Conservation (phyloP, 2,329 filamentous ascomycete species). For the Aspergillus costaricaensis region DNA sequence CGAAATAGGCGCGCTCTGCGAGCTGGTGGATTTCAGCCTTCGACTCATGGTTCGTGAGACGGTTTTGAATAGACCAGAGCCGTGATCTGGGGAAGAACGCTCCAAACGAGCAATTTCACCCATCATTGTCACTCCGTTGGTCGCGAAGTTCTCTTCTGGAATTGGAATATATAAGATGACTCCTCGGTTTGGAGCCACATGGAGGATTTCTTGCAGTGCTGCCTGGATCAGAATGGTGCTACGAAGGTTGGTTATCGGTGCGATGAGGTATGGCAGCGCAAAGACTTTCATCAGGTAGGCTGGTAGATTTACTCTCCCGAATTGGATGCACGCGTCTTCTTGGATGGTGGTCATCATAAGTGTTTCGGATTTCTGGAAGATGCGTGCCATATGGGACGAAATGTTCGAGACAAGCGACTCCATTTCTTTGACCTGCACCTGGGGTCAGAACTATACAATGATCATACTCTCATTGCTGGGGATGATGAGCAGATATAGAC, state of each 20-base stretch:
- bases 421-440: constrained; percentile 64
- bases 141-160: constrained; percentile 70
- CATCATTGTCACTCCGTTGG: constrained; percentile 68
- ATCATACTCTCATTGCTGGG: too few species aligned
- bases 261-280: constrained; percentile 68
- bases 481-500: not conserved
- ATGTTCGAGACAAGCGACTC: constrained; percentile 75
- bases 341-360: constrained; percentile 75
- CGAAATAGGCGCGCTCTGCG: constrained; percentile 28
- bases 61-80: constrained; percentile 43
- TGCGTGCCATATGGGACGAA: constrained; percentile 69
- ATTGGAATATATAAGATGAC: constrained; percentile 72
- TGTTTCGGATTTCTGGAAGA: constrained; percentile 73
- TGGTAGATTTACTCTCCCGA: constrained; percentile 73
- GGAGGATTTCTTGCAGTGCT: constrained; percentile 71
- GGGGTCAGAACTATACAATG: constrained; percentile 19
- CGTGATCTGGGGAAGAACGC: constrained; percentile 46
- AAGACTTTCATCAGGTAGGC: constrained; percentile 77
- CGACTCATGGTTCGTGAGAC: constrained; percentile 43
- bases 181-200: constrained; percentile 67
- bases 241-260: constrained; percentile 75
- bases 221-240: constrained; percentile 76
- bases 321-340: constrained; percentile 72
- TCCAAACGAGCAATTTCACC: constrained; percentile 66
- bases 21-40: constrained; percentile 35